phyloP scores from a whole-genome alignment of 2,329 filamentous ascomycete species.

The Fonsecaea erecta region DNA sequence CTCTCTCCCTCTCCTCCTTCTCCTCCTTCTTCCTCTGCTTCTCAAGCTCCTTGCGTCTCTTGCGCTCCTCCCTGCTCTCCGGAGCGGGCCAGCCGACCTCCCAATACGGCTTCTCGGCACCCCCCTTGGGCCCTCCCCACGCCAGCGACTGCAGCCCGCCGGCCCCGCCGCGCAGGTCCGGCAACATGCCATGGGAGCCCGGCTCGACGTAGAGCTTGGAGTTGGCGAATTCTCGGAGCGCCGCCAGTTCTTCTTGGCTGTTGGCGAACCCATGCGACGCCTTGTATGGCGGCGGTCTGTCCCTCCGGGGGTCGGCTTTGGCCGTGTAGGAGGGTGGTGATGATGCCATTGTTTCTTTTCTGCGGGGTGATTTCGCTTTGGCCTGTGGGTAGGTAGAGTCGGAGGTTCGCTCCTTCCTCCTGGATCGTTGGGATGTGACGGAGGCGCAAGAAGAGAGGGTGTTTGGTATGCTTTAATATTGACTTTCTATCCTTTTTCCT shows the following conservation, averaged over 20 bases:
- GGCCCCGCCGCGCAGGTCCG: conserved; percentile 9
- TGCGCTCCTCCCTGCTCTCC: conserved; percentile 9
- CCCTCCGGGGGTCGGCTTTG: conserved; percentile 1
- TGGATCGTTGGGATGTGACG: background rate
- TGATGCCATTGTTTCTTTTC: conserved; percentile 6
- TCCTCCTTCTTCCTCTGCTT: conserved; percentile 16
- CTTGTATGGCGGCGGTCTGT: conserved; percentile 22
- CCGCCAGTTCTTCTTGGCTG: conserved; percentile 26
- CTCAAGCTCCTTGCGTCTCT: background rate
- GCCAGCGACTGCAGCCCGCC: conserved; percentile 19
- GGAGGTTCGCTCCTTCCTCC: background rate
- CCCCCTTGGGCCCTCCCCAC: conserved; percentile 17
- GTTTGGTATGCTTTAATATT: background rate
- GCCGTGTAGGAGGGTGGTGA: conserved; percentile 20
- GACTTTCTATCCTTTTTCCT: background rate
- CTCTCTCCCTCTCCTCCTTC: conserved; percentile 18
- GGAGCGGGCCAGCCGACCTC: conserved; percentile 11
- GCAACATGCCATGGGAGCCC: conserved; percentile 19
- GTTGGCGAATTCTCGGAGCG: conserved; percentile 24
- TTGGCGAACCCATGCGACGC: conserved; percentile 25
- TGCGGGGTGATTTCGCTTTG: background rate
- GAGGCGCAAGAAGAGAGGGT: background rate
- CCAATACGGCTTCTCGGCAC: background rate
- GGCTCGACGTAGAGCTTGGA: conserved; percentile 23
- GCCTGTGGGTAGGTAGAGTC: background rate